Base-by-base conservation (phyloP, 2,329 filamentous ascomycete species). In the Ophiocordyceps australis region DNA sequence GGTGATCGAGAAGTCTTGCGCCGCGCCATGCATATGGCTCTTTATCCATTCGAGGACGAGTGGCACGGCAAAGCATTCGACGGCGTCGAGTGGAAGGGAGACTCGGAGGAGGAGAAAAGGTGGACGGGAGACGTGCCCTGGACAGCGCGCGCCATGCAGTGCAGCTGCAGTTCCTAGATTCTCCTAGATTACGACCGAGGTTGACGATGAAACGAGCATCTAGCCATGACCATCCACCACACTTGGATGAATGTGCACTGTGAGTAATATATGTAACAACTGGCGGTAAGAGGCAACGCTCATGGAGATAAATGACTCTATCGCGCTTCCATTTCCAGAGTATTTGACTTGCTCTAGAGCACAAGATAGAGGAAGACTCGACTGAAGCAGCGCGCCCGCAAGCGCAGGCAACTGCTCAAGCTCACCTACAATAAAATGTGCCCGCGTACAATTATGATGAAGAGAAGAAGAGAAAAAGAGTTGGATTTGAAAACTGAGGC, bases 41-140 rank as follows among this genome's bases (percentile, higher is more conserved):
- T 86, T 21, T 61, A 81, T 39, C 89, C 89, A 0, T 98, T 94
- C 41, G 64, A 81, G 30, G 86, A 95, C 27, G 48, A 50, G 3
- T 89, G 81, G 80, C 58, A 62, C 6, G 60, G 64, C 10, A 45
- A 50, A 28, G 46, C 46, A 14, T 54, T 64, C 22, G 50, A 63
- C 4, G 51, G 57, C 23, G 41, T 61, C 39, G 50, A 52, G 35
- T 58, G 65, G 57, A 37, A 57, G 30, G 65, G 69, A 29, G 58
- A 89, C 35, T 55, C 54, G 27, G 68, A 71, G 11, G 80, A 93
- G 44, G 86, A 93, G 47, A 62, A 74, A 38, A 62, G 85, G 34
- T 92, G 81, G 59, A 81, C 74, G 38, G 76, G 79, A 3, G 83
- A 94, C 51, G 81, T 92, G 28, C 86, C 86, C 1, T 71, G 65